Conservation (phyloP, 495 filamentous ascomycete species). For the Neurospora tetrasperma region DNA sequence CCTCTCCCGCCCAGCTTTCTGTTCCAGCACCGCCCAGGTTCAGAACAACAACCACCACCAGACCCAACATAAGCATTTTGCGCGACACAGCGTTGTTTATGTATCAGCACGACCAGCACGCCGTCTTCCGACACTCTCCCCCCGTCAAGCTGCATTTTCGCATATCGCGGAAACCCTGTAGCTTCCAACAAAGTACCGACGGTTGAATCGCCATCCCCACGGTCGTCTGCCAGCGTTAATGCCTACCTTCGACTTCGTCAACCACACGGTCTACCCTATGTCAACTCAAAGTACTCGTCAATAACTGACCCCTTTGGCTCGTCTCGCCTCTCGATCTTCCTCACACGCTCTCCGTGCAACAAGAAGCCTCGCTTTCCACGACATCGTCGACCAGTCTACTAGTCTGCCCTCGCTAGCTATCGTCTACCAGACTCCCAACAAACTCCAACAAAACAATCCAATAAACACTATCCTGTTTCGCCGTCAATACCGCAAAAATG, state of each 20-base stretch:
- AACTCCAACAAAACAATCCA: neutral
- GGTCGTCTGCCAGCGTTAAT: constrained; percentile 39
- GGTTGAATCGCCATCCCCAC: constrained; percentile 49
- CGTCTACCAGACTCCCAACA: constrained; percentile 5
- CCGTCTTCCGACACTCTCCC: constrained; percentile 63
- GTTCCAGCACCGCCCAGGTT: neutral
- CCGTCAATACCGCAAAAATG: constrained; percentile 37
- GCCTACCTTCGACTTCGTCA: constrained; percentile 36
- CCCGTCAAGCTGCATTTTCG: constrained; percentile 93
- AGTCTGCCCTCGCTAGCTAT: constrained; percentile 5
- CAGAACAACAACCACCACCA: constrained; percentile 17
- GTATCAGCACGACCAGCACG: constrained; percentile 46
- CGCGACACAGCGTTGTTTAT: constrained; percentile 43
- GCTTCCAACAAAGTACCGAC: constrained; percentile 71
- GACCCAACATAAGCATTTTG: constrained; percentile 27
- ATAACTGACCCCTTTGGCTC: constrained; percentile 35
- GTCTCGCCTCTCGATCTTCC: constrained; percentile 22
- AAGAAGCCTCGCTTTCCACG: constrained; percentile 32
- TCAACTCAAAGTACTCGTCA: constrained; percentile 36
- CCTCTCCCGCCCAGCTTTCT: neutral
- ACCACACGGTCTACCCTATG: constrained; percentile 37
- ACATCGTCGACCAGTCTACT: constrained; percentile 16
- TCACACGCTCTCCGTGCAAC: constrained; percentile 33
- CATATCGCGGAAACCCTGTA: constrained; percentile 81
- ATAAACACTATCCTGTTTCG: constrained; percentile 5